A percentile compares a stretch with the other conserved stretches of the same genome.
Evolutionary conservation across 108 stramenopile genomes (phyloP).

Genomic region (Fragilariopsis cylindrus): DNA sequence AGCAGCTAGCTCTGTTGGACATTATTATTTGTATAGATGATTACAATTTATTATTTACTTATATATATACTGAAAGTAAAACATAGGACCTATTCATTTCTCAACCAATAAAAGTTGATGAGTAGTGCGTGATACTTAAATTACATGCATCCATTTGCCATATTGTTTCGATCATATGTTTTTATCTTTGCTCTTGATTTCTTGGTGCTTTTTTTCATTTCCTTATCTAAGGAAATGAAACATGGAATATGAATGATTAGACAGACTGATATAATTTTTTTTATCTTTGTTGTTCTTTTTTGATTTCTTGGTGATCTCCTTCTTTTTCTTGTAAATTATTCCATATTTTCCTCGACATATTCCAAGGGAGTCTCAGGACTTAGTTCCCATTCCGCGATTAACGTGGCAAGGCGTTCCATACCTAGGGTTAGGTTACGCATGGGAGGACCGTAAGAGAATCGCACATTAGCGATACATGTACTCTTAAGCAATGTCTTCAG

Average conservation of each 20-base stretch:
- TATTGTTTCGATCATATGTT: no score
- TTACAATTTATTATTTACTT: no score
- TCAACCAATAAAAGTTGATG: no score
- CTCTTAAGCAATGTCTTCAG: conserved; percentile 1
- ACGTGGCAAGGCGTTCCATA: background rate
- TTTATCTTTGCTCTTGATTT: no score
- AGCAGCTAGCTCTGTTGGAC: no score
- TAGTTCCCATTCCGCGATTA: background rate
- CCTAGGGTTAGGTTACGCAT: background rate
- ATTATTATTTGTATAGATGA: no score
- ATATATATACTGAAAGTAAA: no score
- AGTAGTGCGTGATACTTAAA: no score
- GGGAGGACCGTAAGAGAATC: conserved; percentile 5
- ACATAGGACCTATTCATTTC: no score
- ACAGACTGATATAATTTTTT: background rate
- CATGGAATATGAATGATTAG: background rate
- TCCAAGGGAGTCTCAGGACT: background rate
- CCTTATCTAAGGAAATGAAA: background rate
- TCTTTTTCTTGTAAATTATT: background rate
- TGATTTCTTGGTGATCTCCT: background rate
- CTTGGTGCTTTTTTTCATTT: no score
- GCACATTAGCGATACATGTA: background rate
- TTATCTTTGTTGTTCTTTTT: background rate
- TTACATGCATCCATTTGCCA: no score
- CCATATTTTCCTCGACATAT: background rate